A percentile compares a stretch with the other conserved stretches of the same genome.
These are phyloP conservation scores for Penicillium maclennaniae DNA, from an alignment of 495 filamentous ascomycete genomes.

Conservation along the genomic window DNA sequence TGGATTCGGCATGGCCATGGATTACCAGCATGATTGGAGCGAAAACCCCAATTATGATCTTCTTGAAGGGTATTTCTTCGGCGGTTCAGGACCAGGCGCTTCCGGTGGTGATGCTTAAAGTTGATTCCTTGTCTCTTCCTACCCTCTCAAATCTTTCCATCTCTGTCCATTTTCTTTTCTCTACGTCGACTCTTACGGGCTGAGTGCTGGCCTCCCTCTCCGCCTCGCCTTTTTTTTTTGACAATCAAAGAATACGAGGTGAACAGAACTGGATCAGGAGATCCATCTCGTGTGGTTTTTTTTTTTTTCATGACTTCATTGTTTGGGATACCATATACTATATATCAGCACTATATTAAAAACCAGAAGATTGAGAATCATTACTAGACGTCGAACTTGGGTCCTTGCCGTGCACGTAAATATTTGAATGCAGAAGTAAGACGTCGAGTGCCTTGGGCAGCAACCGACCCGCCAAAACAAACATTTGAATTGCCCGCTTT, in stretches of 20 bases:
- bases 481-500: slow-evolving; percentile 15
- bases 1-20: slow-evolving; percentile 71
- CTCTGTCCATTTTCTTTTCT: neutral
- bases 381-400: slow-evolving; percentile 5
- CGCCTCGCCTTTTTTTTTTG: slow-evolving; percentile 4
- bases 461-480: slow-evolving; percentile 27
- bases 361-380: neutral
- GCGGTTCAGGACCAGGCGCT: slow-evolving; percentile 41
- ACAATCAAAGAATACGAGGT: slow-evolving; percentile 13
- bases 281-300: slow-evolving; percentile 1
- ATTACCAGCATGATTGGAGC: slow-evolving; percentile 73
- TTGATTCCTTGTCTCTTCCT: slow-evolving; percentile 1
- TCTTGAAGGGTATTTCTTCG: slow-evolving; percentile 92
- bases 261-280: slow-evolving; percentile 10
- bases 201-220: neutral
- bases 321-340: slow-evolving; percentile 16
- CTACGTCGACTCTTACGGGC: slow-evolving; percentile 2
- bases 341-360: slow-evolving; percentile 7
- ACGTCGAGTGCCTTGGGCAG: slow-evolving; percentile 23
- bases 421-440: neutral
- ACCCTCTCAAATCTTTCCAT: neutral
- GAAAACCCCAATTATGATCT: slow-evolving; percentile 78
- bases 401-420: neutral
- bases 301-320: slow-evolving; percentile 2
- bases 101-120: slow-evolving; percentile 25